phyloP scores from a whole-genome alignment of 805 yeast genomes.

The Wickerhamiella bombiphila region DNA sequence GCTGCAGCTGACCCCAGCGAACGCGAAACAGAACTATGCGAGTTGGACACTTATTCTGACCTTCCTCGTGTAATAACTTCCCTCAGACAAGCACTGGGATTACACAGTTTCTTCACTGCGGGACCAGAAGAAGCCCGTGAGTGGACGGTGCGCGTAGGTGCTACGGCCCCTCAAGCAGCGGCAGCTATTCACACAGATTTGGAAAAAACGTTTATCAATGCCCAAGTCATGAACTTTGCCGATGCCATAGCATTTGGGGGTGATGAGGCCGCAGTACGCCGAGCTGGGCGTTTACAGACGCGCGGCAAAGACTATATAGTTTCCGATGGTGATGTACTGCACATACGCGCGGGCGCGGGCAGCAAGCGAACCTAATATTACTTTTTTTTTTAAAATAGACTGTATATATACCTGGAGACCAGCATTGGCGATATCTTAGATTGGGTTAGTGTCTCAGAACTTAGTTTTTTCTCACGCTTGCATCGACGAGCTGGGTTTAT shows the following conservation, averaged over 20 bases:
- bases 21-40: slow-evolving; percentile 18
- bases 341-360: slow-evolving; percentile 38
- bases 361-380: slow-evolving; percentile 1
- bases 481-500: slow-evolving; percentile 27
- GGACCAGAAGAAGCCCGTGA: slow-evolving; percentile 69
- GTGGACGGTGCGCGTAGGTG: slow-evolving; percentile 70
- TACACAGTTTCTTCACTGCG: slow-evolving; percentile 77
- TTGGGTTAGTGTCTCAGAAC: slow-evolving; percentile 18
- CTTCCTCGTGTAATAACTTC: slow-evolving; percentile 47
- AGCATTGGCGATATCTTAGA: neutral
- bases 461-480: slow-evolving; percentile 18
- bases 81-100: slow-evolving; percentile 52
- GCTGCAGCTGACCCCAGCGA: slow-evolving; percentile 32
- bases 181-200: slow-evolving; percentile 80
- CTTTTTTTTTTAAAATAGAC: neutral
- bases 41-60: slow-evolving; percentile 28
- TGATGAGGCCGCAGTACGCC: slow-evolving; percentile 39
- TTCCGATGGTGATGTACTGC: slow-evolving; percentile 71
- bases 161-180: slow-evolving; percentile 79
- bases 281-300: slow-evolving; percentile 43
- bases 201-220: slow-evolving; percentile 65
- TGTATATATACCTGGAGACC: neutral
- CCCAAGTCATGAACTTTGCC: slow-evolving; percentile 54
- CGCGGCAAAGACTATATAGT: slow-evolving; percentile 68
- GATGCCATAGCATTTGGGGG: slow-evolving; percentile 37